phyloP scores from a whole-genome alignment of 2,329 filamentous ascomycete species.

The Diaporthe vexans region DNA sequence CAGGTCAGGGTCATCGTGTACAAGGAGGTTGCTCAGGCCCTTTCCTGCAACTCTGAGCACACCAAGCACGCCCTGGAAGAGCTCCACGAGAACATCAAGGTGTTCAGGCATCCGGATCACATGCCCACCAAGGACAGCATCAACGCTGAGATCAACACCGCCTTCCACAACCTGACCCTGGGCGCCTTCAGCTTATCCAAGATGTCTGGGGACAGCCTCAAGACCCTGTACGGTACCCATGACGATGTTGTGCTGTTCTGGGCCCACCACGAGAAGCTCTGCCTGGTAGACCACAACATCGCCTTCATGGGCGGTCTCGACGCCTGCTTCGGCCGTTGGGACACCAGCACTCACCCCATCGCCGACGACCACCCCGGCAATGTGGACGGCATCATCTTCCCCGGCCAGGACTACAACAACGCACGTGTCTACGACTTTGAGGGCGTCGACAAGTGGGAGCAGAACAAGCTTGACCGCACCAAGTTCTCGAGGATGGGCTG shows the following conservation, averaged over 20 bases:
- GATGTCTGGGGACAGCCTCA: conserved; percentile 79
- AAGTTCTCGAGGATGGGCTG: conserved; percentile 90
- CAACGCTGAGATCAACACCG: conserved; percentile 42
- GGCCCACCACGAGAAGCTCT: conserved; percentile 95
- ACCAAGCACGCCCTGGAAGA: conserved; percentile 84
- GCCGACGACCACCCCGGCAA: conserved; percentile 86
- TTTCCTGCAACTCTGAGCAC: conserved; percentile 72
- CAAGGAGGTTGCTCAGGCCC: conserved; percentile 87
- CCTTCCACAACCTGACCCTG: conserved; percentile 52
- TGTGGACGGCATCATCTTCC: conserved; percentile 82
- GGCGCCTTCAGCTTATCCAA: conserved; percentile 70
- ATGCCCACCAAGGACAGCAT: conserved; percentile 72
- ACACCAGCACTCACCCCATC: conserved; percentile 88
- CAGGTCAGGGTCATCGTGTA: conserved; percentile 90
- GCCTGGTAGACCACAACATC: conserved; percentile 81
- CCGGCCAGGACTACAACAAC: conserved; percentile 95
- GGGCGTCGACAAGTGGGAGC: conserved; percentile 82
- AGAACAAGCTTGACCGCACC: conserved; percentile 88
- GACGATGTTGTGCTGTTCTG: conserved; percentile 89
- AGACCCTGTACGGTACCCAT: conserved; percentile 84
- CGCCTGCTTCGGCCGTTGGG: conserved; percentile 89
- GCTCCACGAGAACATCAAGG: conserved; percentile 85
- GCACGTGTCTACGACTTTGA: conserved; percentile 86
- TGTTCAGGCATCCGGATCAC: conserved; percentile 94
- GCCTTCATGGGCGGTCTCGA: conserved; percentile 95